Evolutionary conservation across 2,329 filamentous ascomycete genomes (phyloP).

Genomic region (Fusarium sarcochroum): DNA sequence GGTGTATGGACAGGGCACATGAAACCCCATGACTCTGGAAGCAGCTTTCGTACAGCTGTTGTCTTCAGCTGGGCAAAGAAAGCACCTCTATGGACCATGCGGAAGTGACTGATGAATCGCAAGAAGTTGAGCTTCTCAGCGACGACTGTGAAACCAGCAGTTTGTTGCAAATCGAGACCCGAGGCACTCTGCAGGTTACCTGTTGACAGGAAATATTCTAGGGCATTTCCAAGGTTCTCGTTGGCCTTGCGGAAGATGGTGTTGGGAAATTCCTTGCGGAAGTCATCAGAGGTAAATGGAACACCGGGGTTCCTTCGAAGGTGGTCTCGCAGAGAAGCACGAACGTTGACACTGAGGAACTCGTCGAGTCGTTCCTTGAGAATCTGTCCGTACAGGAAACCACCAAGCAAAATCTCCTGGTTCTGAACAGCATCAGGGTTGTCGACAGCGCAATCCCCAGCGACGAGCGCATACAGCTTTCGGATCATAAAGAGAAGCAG

Average conservation of each 20-base stretch:
- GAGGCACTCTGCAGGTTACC: conserved; percentile 93
- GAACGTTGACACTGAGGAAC: conserved; percentile 74
- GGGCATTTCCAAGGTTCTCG: conserved; percentile 86
- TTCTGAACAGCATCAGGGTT: conserved; percentile 98
- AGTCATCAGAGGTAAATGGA: conserved; percentile 82
- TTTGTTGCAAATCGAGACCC: conserved; percentile 93
- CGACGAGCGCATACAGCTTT: conserved; percentile 93
- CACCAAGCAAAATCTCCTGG: conserved; percentile 93
- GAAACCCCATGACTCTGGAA: conserved; percentile 98
- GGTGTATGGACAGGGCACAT: conserved; percentile 97
- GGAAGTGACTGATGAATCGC: conserved; percentile 98
- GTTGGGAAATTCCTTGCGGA: conserved; percentile 82
- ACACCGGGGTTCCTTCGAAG: conserved; percentile 70
- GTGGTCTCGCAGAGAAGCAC: conserved; percentile 69
- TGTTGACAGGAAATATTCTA: conserved; percentile 97
- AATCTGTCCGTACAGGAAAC: conserved; percentile 94
- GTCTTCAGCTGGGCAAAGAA: conserved; percentile 99
- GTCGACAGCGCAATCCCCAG: conserved; percentile 92
- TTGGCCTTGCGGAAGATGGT: conserved; percentile 86
- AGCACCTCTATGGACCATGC: conserved; percentile 98
- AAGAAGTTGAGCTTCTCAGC: conserved; percentile 99
- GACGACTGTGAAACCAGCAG: conserved; percentile 94
- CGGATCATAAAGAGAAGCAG: conserved; percentile 96
- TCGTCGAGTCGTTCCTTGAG: conserved; percentile 96
- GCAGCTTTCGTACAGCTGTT: conserved; percentile 93